These are phyloP conservation scores for Acorus gramineus DNA, from an alignment of 106 monocot species.

Conservation along the genomic window DNA sequence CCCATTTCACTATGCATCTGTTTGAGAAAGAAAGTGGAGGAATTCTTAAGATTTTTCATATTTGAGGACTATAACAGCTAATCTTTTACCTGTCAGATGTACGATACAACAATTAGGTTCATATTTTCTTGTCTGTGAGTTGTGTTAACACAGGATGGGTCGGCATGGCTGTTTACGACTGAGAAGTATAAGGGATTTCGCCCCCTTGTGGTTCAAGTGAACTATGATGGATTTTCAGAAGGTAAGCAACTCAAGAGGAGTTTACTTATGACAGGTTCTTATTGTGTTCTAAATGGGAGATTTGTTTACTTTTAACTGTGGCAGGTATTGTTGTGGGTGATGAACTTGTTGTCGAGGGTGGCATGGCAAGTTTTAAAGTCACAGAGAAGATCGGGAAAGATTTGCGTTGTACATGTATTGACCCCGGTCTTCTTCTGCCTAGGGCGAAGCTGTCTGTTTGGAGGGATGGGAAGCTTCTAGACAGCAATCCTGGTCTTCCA, in stretches of 20 bases:
- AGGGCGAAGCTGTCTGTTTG: constrained; percentile 43
- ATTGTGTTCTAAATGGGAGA: not conserved
- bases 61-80: too few relatives aligned
- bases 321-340: constrained; percentile 32
- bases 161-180: constrained; percentile 30
- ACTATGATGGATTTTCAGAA: constrained; percentile 37
- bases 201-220: constrained; percentile 32
- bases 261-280: not conserved
- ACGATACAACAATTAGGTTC: not conserved
- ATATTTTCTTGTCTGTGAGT: not conserved
- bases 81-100: not conserved
- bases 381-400: constrained; percentile 34
- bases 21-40: too few relatives aligned
- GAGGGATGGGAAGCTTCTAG: constrained; percentile 42
- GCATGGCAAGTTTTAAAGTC: constrained; percentile 50
- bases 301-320: not conserved
- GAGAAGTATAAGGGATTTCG: constrained; percentile 18
- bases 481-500: constrained; percentile 17
- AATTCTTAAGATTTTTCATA: too few relatives aligned
- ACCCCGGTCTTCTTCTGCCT: constrained; percentile 39
- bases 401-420: constrained; percentile 36
- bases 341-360: constrained; percentile 44
- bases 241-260: constrained; percentile 10
- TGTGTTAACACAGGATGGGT: constrained; percentile 22
- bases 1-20: too few relatives aligned